These are phyloP conservation scores for Anthracocystis panici-leucophaei DNA, from an alignment of 1,284 basidiomycete genomes.

Conservation along the genomic window DNA sequence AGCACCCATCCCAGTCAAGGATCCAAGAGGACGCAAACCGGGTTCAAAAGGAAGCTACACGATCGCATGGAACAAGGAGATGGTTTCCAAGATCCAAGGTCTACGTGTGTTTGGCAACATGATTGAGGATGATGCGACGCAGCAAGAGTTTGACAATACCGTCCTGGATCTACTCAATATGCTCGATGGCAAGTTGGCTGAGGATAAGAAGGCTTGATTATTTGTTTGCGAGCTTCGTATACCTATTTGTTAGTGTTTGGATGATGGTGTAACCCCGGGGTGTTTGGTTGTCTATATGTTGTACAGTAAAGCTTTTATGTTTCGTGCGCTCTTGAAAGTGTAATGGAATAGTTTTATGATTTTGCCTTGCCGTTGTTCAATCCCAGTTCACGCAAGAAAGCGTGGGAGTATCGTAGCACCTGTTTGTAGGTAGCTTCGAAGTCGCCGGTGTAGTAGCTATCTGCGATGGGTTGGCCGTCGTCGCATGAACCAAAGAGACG, in stretches of 20 bases:
- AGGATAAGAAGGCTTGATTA: conserved; percentile 17
- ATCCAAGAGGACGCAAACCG: conserved; percentile 32
- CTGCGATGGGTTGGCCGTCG: conserved; percentile 46
- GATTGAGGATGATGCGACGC: conserved; percentile 50
- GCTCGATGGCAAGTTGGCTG: conserved; percentile 43
- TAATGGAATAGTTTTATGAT: conserved; percentile 2
- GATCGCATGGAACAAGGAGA: conserved; percentile 44
- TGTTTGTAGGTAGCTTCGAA: conserved; percentile 71
- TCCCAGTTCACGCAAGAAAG: conserved; percentile 35
- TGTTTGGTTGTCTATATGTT: conserved; percentile 13
- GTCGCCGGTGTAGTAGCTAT: conserved; percentile 71
- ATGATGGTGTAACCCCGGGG: too few species aligned
- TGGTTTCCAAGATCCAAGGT: conserved; percentile 44
- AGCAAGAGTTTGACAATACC: conserved; percentile 47
- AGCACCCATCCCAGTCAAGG: conserved; percentile 33
- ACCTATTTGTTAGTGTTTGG: background rate
- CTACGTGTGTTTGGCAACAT: conserved; percentile 46
- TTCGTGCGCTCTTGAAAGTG: background rate
- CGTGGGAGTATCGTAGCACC: conserved; percentile 68
- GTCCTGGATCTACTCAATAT: conserved; percentile 36
- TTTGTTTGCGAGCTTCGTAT: background rate
- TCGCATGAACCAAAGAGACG: conserved; percentile 59
- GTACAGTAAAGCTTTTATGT: background rate
- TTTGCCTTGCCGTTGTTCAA: conserved; percentile 6
- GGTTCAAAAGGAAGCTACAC: conserved; percentile 35